Evolutionary conservation across 2,329 filamentous ascomycete species (phyloP), one percentile per base, ranked within the genome.

Genomic region (Daldinia eschscholtzii): DNA sequence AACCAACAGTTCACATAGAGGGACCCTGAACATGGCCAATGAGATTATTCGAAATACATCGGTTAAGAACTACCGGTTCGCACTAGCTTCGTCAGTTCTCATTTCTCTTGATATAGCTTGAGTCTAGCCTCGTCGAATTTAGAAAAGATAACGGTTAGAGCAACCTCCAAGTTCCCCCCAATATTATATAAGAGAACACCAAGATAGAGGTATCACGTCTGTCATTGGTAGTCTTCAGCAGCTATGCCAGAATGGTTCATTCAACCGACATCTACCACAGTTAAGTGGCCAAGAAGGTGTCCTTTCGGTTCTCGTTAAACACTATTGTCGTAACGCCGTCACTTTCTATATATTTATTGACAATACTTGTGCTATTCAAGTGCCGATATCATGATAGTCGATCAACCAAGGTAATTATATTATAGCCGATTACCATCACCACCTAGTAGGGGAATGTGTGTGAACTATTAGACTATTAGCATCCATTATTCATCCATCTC

Each of bases 361-460:
- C 59, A 60, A 42, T 53, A 48, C 13, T 30, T 30, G 5, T 35
- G 30, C 28, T 39, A 28, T 64, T 28, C 52, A 70, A 70, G 61
- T 70, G 57, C 67, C 64, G 67, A 59, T 35, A 57, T 61, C 37
- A 28, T 13, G 15, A 18, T 12, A 30, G 15, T 18, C 18, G 9
- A 46, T 50, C 48, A 57, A 20, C 56, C 7, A 60, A 58, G 30
- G 28, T 55, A 30, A 58, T 57, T 57, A 60, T 58, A 59, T 52
- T 63, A 37, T 44, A 58, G 15, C 64, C 35, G 30, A 39, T 28
- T 48, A n/a, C 41, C 52, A 35, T 28, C 26, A 35, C 48, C 50
- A 41, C 6, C 18, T 53, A 61, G 52, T 4, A 1, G 15, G n/a
- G 26, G 4, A 26, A 33, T 3, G 6, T 52, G 7, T 3, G 6